A percentile compares a stretch with the other conserved stretches of the same genome.
These are phyloP conservation scores for Hypoxylon rubiginosum DNA, from an alignment of 2,329 filamentous ascomycete genomes.

Conservation along the genomic window DNA sequence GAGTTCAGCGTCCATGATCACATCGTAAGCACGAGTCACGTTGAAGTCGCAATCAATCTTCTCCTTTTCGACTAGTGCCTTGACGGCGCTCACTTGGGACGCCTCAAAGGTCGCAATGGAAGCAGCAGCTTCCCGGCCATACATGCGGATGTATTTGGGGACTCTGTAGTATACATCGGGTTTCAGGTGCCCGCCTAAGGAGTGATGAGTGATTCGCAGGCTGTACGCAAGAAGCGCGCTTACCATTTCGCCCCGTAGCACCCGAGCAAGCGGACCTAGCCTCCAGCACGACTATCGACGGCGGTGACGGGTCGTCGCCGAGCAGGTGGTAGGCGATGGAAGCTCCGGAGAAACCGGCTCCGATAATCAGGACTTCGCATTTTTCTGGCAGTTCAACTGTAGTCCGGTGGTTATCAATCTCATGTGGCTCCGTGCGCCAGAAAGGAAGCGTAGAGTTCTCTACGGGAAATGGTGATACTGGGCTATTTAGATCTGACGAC, in stretches of 20 bases:
- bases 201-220: conserved; percentile 4
- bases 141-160: conserved; percentile 37
- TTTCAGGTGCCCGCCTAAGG: conserved; percentile 51
- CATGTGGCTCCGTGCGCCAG: conserved; percentile 58
- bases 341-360: conserved; percentile 62
- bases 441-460: conserved; percentile 53
- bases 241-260: conserved; percentile 56
- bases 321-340: conserved; percentile 59
- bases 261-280: conserved; percentile 55
- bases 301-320: conserved; percentile 34
- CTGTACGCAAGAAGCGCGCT: conserved; percentile 39
- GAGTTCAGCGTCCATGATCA: conserved; percentile 49
- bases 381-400: conserved; percentile 55
- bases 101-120: conserved; percentile 51
- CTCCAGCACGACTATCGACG: conserved; percentile 52
- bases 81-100: conserved; percentile 50
- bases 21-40: conserved; percentile 57
- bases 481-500: neutral
- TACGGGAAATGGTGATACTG: conserved; percentile 41
- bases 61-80: conserved; percentile 55
- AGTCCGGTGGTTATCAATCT: conserved; percentile 57
- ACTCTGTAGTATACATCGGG: conserved; percentile 52
- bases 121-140: conserved; percentile 49
- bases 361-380: conserved; percentile 62
- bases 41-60: conserved; percentile 61